A percentile compares a stretch with the other conserved stretches of the same genome.
Conservation (phyloP, 2,329 filamentous ascomycete genomes). For the Tolypocladium ovalisporum region DNA sequence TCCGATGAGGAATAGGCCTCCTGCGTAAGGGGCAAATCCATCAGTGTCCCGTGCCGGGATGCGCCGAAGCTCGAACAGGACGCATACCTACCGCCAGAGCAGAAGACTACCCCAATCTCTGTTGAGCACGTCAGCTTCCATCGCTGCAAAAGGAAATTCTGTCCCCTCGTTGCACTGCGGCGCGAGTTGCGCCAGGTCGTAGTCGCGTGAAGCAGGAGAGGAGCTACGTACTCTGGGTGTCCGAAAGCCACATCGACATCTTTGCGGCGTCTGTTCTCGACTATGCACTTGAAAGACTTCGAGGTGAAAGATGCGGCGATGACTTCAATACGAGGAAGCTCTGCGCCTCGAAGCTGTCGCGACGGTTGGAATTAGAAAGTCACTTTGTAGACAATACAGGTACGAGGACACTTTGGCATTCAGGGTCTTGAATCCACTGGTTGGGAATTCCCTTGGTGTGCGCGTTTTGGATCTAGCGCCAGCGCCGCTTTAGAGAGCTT, state of each 20-base stretch:
- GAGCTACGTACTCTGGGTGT: conserved; percentile 71
- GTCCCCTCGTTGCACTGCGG: neutral
- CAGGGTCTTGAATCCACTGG: conserved; percentile 1
- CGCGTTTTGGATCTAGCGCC: conserved; percentile 4
- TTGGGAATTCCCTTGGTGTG: neutral
- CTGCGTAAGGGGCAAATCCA: conserved; percentile 31
- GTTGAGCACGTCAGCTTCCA: conserved; percentile 20
- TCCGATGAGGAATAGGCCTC: conserved; percentile 87
- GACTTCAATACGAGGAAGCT: neutral
- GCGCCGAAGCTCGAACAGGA: conserved; percentile 9
- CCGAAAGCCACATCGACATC: conserved; percentile 87
- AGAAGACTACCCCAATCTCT: conserved; percentile 98
- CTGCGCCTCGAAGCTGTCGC: neutral
- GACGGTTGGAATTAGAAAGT: neutral
- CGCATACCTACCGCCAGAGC: conserved; percentile 75
- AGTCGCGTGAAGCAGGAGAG: neutral
- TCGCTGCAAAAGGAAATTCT: neutral
- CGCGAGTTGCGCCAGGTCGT: neutral
- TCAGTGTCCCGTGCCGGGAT: conserved; percentile 5
- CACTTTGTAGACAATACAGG: neutral
- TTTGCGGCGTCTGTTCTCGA: conserved; percentile 5
- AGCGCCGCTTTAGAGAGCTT: neutral
- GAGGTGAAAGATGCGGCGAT: neutral
- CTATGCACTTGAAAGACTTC: neutral
- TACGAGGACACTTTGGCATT: conserved; percentile 7